Conservation (phyloP, 257 asterid species). For the Jacaranda copaia region DNA sequence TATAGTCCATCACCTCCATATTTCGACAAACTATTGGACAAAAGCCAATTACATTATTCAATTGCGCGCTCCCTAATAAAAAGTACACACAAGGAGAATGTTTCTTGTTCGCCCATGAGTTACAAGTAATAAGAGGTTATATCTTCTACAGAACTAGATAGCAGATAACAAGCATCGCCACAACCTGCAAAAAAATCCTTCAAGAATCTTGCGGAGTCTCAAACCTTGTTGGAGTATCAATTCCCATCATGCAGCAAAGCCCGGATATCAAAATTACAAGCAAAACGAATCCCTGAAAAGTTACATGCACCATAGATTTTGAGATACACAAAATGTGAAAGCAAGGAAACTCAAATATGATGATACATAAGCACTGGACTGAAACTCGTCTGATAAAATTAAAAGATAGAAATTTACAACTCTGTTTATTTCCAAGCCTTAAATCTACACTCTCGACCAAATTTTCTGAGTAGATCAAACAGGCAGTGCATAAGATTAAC, state of each 20-base stretch:
- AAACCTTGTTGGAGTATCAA: conserved; percentile 96
- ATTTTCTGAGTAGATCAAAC: conserved; percentile 26
- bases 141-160: conserved; percentile 36
- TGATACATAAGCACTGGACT: conserved; percentile 6
- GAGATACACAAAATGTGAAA: conserved; percentile 13
- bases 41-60: conserved; percentile 44
- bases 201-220: conserved; percentile 87
- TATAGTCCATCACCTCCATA: conserved; percentile 11
- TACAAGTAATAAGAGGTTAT: conserved; percentile 23
- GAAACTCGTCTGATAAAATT: conserved; percentile 6
- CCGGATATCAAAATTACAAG: conserved; percentile 92
- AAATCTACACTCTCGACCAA: not conserved
- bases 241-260: conserved; percentile 98
- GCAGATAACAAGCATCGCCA: conserved; percentile 31
- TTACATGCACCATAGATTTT: conserved; percentile 15
- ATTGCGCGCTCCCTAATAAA: conserved; percentile 25
- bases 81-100: conserved; percentile 36
- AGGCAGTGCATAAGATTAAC: conserved; percentile 15
- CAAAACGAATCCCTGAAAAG: conserved; percentile 84
- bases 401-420: not conserved
- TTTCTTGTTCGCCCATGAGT: conserved; percentile 28
- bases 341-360: not conserved
- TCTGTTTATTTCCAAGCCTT: not conserved
- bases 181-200: conserved; percentile 34
- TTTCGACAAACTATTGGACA: conserved; percentile 22